Percentiles rank a stretch among this genome's conserved stretches.
Evolutionary conservation across 2,329 filamentous ascomycete species (phyloP).

Genomic region (Fusarium sp.): DNA sequence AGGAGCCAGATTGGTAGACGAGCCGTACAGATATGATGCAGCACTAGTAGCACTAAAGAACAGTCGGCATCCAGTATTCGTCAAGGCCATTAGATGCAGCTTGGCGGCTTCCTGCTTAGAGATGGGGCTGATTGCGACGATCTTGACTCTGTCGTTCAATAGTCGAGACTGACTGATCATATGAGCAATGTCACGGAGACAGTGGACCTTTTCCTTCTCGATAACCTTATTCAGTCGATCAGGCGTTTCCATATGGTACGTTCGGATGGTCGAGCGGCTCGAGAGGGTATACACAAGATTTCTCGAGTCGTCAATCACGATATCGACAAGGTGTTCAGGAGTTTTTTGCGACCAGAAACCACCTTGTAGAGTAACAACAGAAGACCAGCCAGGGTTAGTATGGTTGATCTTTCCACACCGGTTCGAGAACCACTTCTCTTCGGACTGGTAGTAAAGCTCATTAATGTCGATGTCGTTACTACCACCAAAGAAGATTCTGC

Average conservation of each 20-base stretch:
- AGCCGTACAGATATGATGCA: slow-evolving; percentile 72
- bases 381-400: slow-evolving; percentile 78
- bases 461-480: slow-evolving; percentile 86
- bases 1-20: slow-evolving; percentile 74
- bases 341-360: slow-evolving; percentile 63
- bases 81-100: slow-evolving; percentile 90
- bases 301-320: slow-evolving; percentile 89
- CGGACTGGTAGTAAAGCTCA: slow-evolving; percentile 95
- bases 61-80: slow-evolving; percentile 88
- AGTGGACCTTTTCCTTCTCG: slow-evolving; percentile 72
- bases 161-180: slow-evolving; percentile 82
- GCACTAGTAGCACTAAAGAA: slow-evolving; percentile 92
- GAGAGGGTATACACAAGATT: slow-evolving; percentile 93
- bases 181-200: slow-evolving; percentile 81
- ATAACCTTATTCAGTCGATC: slow-evolving; percentile 73
- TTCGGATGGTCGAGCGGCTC: slow-evolving; percentile 86
- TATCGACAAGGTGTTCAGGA: slow-evolving; percentile 77
- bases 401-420: slow-evolving; percentile 91
- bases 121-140: slow-evolving; percentile 89
- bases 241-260: slow-evolving; percentile 83
- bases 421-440: slow-evolving; percentile 96
- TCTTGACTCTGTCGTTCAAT: slow-evolving; percentile 75
- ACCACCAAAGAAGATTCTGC: slow-evolving; percentile 93
- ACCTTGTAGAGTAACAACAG: slow-evolving; percentile 67
- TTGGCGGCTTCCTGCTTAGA: slow-evolving; percentile 82